Percentiles rank a stretch among this genome's conserved stretches.
phyloP scores from a whole-genome alignment of 352 stramenopile genomes.

The Phytophthora foliorum region DNA sequence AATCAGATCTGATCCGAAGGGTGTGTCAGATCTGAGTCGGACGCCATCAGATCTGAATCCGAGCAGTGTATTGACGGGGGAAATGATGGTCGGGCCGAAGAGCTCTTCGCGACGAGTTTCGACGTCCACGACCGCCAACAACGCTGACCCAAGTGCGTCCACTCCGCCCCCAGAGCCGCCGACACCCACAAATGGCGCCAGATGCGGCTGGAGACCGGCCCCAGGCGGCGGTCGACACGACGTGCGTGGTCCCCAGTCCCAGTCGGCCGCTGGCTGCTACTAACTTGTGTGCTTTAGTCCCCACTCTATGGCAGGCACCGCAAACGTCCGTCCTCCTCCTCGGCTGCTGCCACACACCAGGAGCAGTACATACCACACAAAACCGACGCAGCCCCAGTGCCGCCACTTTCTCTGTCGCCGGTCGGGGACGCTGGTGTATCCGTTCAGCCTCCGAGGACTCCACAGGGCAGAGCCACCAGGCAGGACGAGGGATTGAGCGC shows the following conservation, averaged over 20 bases:
- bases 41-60: too few species aligned
- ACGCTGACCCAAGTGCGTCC: neutral
- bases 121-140: constrained; percentile 17
- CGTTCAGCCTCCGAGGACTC: constrained; percentile 58
- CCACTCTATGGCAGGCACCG: constrained; percentile 25
- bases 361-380: neutral
- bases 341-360: neutral
- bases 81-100: neutral
- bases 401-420: neutral
- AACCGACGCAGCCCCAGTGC: neutral
- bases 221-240: constrained; percentile 26
- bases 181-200: neutral
- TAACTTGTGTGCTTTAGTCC: constrained; percentile 10
- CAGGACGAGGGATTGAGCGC: constrained; percentile 52
- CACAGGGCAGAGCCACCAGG: constrained; percentile 37
- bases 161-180: neutral
- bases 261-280: neutral
- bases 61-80: too few species aligned
- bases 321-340: constrained; percentile 19
- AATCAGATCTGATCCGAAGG: too few species aligned
- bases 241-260: constrained; percentile 15
- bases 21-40: too few species aligned
- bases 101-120: neutral
- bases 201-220: constrained; percentile 23
- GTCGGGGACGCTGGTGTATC: neutral